A percentile compares a stretch with the other conserved stretches of the same genome.
These are phyloP conservation scores for Melanogaster broomeanus DNA, from an alignment of 768 basidiomycete species.

Conservation along the genomic window DNA sequence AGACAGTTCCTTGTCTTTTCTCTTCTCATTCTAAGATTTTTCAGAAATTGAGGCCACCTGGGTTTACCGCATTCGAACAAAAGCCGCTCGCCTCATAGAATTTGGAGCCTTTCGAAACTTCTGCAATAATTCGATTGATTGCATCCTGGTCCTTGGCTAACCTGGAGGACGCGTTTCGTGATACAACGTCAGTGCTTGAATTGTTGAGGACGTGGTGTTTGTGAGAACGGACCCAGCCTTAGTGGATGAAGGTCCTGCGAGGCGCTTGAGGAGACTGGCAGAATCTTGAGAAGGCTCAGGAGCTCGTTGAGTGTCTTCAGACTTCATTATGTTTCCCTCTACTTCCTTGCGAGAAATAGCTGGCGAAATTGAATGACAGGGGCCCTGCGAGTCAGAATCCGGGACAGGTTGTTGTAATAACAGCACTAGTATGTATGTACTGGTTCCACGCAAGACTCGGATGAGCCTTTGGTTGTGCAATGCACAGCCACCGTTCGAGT, in stretches of 20 bases:
- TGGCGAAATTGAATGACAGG: neutral
- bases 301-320: constrained; percentile 17
- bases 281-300: constrained; percentile 57
- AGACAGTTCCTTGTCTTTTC: constrained; percentile 84
- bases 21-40: constrained; percentile 78
- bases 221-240: constrained; percentile 75
- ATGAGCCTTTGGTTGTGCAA: constrained; percentile 9
- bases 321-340: constrained; percentile 15
- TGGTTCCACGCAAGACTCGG: neutral
- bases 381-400: neutral
- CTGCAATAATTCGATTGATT: constrained; percentile 86
- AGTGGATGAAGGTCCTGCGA: constrained; percentile 86
- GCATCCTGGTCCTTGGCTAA: constrained; percentile 78
- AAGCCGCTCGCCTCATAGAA: constrained; percentile 70
- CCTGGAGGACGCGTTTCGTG: constrained; percentile 33
- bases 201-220: neutral
- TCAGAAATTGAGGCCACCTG: constrained; percentile 2
- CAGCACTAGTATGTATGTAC: too few relatives aligned
- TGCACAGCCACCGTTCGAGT: too few relatives aligned
- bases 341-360: neutral
- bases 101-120: constrained; percentile 91
- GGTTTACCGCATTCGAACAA: neutral
- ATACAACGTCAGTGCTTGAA: constrained; percentile 10
- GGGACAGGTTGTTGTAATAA: too few relatives aligned
- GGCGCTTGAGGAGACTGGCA: constrained; percentile 70